phyloP scores from a whole-genome alignment of 2,329 filamentous ascomycete genomes.

The Penicillium crustosum region DNA sequence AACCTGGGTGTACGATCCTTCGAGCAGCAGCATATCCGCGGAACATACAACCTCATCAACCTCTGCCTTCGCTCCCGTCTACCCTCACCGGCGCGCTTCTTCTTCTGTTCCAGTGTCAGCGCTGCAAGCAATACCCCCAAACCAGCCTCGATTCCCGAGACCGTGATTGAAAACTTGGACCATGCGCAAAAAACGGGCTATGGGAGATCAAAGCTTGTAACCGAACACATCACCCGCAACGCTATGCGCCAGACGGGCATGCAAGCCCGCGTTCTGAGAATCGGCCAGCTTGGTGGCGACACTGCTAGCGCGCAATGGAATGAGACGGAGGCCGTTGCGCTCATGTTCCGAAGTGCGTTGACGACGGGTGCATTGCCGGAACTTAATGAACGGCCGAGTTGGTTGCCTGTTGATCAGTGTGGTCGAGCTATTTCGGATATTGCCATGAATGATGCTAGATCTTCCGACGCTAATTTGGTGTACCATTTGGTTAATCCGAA shows the following conservation, averaged over 20 bases:
- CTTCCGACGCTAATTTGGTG: conserved; percentile 32
- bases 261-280: conserved; percentile 34
- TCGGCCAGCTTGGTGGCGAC: conserved; percentile 41
- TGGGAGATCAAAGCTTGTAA: conserved; percentile 42
- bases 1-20: conserved; percentile 58
- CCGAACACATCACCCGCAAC: conserved; percentile 38
- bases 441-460: conserved; percentile 29
- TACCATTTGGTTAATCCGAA: conserved; percentile 56
- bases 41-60: conserved; percentile 48
- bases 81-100: conserved; percentile 41
- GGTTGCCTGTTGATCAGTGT: conserved; percentile 48
- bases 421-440: conserved; percentile 37
- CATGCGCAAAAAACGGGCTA: conserved; percentile 48
- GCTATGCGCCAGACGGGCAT: conserved; percentile 28
- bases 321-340: conserved; percentile 46
- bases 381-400: conserved; percentile 46
- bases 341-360: conserved; percentile 52
- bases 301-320: conserved; percentile 28
- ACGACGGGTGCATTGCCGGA: conserved; percentile 49
- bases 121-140: conserved; percentile 40
- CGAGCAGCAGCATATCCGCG: conserved; percentile 54
- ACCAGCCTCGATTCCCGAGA: conserved; percentile 38
- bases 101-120: conserved; percentile 55
- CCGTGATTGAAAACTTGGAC: conserved; percentile 33
- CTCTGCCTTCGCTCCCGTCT: conserved; percentile 38